Conservation (phyloP, 2,329 filamentous ascomycete species). For the Aspergillus brasiliensis region DNA sequence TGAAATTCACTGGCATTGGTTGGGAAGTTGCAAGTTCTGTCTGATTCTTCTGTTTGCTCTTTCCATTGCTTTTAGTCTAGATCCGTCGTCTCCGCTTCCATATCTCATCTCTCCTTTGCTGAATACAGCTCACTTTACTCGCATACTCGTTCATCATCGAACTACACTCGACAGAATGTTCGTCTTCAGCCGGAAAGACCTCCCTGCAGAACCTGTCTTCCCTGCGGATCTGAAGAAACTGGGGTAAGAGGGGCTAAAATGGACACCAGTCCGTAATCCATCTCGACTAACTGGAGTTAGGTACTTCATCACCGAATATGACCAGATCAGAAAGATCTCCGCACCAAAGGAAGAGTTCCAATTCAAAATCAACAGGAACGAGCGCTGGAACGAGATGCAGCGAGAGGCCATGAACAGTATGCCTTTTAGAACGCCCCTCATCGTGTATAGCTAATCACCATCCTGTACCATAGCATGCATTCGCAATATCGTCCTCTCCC, state of each 20-base stretch:
- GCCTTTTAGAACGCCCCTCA: conserved; percentile 21
- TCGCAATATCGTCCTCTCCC: conserved; percentile 60
- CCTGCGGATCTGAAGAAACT: conserved; percentile 67
- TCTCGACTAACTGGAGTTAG: conserved; percentile 45
- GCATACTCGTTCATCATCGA: not conserved
- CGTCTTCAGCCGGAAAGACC: conserved; percentile 65
- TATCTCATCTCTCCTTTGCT: not conserved
- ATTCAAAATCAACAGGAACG: conserved; percentile 71
- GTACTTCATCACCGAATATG: conserved; percentile 75
- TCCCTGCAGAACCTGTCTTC: conserved; percentile 72
- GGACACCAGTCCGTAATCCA: not conserved
- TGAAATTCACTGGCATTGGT: not conserved
- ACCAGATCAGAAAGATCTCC: conserved; percentile 71
- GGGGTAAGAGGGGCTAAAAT: conserved; percentile 57
- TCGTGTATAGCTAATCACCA: not conserved
- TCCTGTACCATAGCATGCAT: conserved; percentile 49
- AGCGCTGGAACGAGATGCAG: conserved; percentile 75
- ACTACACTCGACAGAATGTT: conserved; percentile 63
- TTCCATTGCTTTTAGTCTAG: not conserved
- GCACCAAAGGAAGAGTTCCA: conserved; percentile 72
- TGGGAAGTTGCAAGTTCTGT: conserved; percentile 12
- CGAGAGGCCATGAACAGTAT: conserved; percentile 73
- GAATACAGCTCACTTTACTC: not conserved
- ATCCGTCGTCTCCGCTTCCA: not conserved
- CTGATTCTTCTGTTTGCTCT: not conserved